phyloP scores from a whole-genome alignment of 2,329 filamentous ascomycete species.

The Ceratocystiopsis minuta region DNA sequence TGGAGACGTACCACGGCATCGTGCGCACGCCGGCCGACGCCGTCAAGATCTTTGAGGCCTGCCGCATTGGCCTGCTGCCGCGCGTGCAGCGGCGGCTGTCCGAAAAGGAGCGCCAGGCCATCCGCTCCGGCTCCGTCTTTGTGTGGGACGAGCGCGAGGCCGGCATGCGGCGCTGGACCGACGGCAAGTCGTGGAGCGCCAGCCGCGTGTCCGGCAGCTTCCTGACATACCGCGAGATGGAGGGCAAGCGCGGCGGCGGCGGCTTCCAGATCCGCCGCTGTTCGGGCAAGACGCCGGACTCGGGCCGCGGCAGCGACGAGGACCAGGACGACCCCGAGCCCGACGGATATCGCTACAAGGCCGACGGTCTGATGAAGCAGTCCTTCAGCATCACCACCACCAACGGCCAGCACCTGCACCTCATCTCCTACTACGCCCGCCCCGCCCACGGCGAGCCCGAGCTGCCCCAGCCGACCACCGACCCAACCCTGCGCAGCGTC shows the following conservation, averaged over 20 bases:
- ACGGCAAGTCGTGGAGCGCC: constrained; percentile 97
- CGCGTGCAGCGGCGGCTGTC: constrained; percentile 84
- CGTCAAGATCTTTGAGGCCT: constrained; percentile 97
- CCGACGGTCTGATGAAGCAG: constrained; percentile 96
- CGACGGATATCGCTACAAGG: constrained; percentile 87
- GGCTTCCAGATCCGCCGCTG: constrained; percentile 40
- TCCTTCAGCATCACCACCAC: constrained; percentile 98
- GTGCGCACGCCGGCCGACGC: constrained; percentile 93
- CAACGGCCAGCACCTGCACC: constrained; percentile 71
- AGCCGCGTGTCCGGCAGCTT: constrained; percentile 96
- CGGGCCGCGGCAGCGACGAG: constrained; percentile 59
- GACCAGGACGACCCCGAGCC: constrained; percentile 72
- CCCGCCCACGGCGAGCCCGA: constrained; percentile 55
- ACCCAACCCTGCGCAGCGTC: constrained; percentile 64
- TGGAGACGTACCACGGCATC: constrained; percentile 94
- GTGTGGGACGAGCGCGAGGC: constrained; percentile 99
- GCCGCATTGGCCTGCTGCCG: constrained; percentile 71
- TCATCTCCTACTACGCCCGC: constrained; percentile 92
- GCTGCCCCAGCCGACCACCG: constrained; percentile 64
- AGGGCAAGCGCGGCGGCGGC: constrained; percentile 79
- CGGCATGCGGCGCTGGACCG: constrained; percentile 95
- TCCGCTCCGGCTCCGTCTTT: constrained; percentile 91
- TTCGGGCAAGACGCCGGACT: constrained; percentile 66
- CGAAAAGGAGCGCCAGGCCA: constrained; percentile 92
- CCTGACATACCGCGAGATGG: constrained; percentile 94